These are phyloP conservation scores for Rhizopus delemar DNA, from an alignment of 371 early-diverging fungal genomes.

Conservation along the genomic window DNA sequence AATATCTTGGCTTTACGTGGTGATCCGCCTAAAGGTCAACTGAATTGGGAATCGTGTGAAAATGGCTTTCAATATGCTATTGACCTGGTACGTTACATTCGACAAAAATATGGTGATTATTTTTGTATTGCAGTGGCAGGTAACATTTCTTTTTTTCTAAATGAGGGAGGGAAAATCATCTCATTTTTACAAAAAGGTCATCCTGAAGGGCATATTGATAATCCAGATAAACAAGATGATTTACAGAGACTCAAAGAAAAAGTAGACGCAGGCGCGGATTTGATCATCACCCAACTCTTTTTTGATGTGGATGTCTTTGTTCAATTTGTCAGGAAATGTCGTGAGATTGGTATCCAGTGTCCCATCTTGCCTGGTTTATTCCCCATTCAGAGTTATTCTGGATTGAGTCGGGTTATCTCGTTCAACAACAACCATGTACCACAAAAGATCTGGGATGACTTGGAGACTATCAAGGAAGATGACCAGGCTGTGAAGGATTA, in stretches of 20 bases:
- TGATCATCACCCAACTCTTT: slow-evolving; percentile 92
- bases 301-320: slow-evolving; percentile 88
- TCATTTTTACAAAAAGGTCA: slow-evolving; percentile 48
- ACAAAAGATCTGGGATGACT: slow-evolving; percentile 74
- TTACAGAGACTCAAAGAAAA: slow-evolving; percentile 80
- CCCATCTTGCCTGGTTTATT: slow-evolving; percentile 95
- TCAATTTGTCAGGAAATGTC: slow-evolving; percentile 75
- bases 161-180: background rate
- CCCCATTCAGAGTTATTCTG: slow-evolving; percentile 90
- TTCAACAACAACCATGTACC: slow-evolving; percentile 89
- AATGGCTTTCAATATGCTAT: slow-evolving; percentile 82
- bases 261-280: slow-evolving; percentile 90
- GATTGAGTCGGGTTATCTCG: slow-evolving; percentile 82
- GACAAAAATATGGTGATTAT: slow-evolving; percentile 88
- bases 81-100: slow-evolving; percentile 89
- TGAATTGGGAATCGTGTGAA: slow-evolving; percentile 76
- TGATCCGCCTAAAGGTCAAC: slow-evolving; percentile 88
- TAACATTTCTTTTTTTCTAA: slow-evolving; percentile 8
- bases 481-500: slow-evolving; percentile 94
- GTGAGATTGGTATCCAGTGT: slow-evolving; percentile 75
- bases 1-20: slow-evolving; percentile 96
- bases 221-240: slow-evolving; percentile 73
- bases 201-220: slow-evolving; percentile 89
- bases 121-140: slow-evolving; percentile 95
- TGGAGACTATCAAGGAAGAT: slow-evolving; percentile 94